A percentile compares a stretch with the other conserved stretches of the same genome.
These are phyloP conservation scores for Rhododendron vialii DNA, from an alignment of 148 eudicot species.

Conservation along the genomic window DNA sequence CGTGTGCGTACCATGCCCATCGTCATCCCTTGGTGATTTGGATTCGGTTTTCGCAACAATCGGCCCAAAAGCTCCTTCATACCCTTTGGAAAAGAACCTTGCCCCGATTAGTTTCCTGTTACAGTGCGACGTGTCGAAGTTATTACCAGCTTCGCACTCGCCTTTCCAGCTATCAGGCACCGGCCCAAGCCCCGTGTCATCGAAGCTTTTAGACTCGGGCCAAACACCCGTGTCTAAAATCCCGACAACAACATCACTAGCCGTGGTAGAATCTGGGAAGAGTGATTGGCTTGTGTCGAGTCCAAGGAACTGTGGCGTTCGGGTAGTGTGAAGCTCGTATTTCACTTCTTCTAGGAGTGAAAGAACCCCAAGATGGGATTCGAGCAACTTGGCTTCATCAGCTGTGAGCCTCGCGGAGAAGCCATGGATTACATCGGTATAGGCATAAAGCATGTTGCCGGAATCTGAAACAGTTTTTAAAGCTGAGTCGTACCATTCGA, in stretches of 20 bases:
- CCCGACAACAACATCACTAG: constrained; percentile 57
- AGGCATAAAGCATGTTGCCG: constrained; percentile 58
- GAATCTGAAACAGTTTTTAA: constrained; percentile 46
- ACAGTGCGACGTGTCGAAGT: constrained; percentile 49
- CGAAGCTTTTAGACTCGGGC: constrained; percentile 69
- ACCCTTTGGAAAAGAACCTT: constrained; percentile 63
- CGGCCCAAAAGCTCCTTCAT: constrained; percentile 60
- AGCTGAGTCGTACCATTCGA: constrained; percentile 66
- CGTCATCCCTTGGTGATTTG: constrained; percentile 78
- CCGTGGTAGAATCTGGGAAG: constrained; percentile 34
- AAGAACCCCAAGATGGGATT: constrained; percentile 48
- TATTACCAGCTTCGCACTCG: constrained; percentile 52
- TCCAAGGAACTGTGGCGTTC: constrained; percentile 76
- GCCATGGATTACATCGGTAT: constrained; percentile 63
- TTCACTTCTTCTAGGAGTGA: constrained; percentile 43
- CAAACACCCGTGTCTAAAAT: constrained; percentile 82
- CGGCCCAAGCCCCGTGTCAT: constrained; percentile 63
- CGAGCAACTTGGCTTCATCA: constrained; percentile 49
- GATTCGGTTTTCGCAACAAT: constrained; percentile 57
- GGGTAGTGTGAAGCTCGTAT: constrained; percentile 79
- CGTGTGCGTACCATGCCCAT: constrained; percentile 96
- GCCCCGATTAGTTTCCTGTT: constrained; percentile 79
- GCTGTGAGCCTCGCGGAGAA: constrained; percentile 59
- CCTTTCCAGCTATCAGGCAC: constrained; percentile 76
- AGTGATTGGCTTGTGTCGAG: constrained; percentile 29